Conservation (phyloP, 495 filamentous ascomycete species). For the Bathelium albidoporum region DNA sequence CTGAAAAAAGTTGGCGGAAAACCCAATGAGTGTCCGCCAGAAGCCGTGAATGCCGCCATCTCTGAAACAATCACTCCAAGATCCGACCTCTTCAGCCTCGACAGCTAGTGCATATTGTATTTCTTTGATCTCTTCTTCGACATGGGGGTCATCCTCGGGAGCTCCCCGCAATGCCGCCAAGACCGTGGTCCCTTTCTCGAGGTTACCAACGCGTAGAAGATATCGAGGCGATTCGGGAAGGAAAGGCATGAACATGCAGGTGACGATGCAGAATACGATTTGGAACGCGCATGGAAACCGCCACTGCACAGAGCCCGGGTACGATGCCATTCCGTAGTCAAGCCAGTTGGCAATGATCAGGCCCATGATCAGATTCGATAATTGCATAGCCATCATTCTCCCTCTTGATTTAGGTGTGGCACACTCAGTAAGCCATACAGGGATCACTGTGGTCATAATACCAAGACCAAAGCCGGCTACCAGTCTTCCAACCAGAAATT, state of each 20-base stretch:
- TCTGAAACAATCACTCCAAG: constrained; percentile 17
- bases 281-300: constrained; percentile 16
- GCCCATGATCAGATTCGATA: constrained; percentile 15
- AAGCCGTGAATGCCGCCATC: constrained; percentile 14
- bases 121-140: constrained; percentile 14
- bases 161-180: constrained; percentile 16
- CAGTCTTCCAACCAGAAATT: constrained; percentile 17
- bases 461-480: constrained; percentile 17
- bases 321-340: constrained; percentile 17
- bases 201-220: constrained; percentile 6
- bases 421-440: constrained; percentile 17
- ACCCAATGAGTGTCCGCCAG: constrained; percentile 13
- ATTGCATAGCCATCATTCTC: constrained; percentile 17
- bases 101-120: constrained; percentile 16
- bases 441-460: constrained; percentile 15
- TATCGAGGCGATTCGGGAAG: constrained; percentile 17
- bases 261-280: constrained; percentile 14
- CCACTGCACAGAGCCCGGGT: constrained; percentile 15
- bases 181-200: constrained; percentile 5
- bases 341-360: constrained; percentile 19
- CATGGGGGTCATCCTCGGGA: constrained; percentile 5
- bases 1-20: constrained; percentile 18
- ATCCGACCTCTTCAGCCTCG: constrained; percentile 12
- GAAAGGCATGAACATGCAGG: constrained; percentile 11
- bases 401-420: constrained; percentile 12